Conservation (phyloP, 169 alveolate species). For the Toxoplasma gondii region DNA sequence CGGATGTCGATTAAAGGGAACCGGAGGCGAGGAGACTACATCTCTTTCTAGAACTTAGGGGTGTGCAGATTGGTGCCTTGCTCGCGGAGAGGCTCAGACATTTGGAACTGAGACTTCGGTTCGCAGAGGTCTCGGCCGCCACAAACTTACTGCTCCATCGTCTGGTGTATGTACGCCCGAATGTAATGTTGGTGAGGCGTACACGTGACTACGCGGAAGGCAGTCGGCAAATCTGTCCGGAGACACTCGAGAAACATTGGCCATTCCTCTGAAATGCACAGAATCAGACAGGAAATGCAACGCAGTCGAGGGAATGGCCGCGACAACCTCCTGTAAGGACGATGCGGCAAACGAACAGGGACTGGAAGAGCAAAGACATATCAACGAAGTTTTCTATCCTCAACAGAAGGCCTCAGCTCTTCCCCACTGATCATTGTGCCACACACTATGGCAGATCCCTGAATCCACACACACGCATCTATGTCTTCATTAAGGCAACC, state of each 20-base stretch:
- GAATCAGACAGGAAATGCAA: background rate
- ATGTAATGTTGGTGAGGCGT: conserved; percentile 72
- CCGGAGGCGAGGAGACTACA: too few relatives aligned
- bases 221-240: conserved; percentile 83
- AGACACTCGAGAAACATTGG: conserved; percentile 73
- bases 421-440: too few relatives aligned
- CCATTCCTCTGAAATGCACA: conserved; percentile 76
- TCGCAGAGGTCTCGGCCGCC: too few relatives aligned
- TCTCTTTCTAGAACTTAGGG: too few relatives aligned
- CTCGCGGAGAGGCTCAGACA: too few relatives aligned
- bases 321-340: background rate
- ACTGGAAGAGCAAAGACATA: background rate
- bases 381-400: too few relatives aligned
- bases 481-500: too few relatives aligned
- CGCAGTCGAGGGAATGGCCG: background rate
- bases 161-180: conserved; percentile 57
- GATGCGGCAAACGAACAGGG: background rate
- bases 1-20: too few relatives aligned
- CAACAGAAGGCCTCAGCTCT: background rate
- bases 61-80: too few relatives aligned
- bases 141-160: background rate
- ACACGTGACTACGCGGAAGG: conserved; percentile 80
- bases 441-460: too few relatives aligned
- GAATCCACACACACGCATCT: too few relatives aligned
- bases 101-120: too few relatives aligned